Percentiles rank a stretch among this genome's conserved stretches.
These are phyloP conservation scores for Zostera marina DNA, from an alignment of 116 monocot genomes.

Conservation along the genomic window DNA sequence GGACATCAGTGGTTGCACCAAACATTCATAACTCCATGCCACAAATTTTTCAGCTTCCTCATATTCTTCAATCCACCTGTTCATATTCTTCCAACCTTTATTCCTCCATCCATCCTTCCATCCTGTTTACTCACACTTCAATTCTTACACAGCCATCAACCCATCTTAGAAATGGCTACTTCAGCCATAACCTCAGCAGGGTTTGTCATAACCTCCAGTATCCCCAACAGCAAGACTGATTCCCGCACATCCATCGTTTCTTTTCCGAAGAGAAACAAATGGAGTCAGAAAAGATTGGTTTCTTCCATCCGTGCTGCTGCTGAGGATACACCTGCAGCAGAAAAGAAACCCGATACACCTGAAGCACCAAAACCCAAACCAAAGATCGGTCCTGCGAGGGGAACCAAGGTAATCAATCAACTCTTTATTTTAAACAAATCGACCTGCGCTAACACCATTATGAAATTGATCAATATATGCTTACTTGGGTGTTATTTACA, in stretches of 20 bases:
- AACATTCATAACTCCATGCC: neutral
- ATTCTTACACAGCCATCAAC: neutral
- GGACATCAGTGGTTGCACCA: neutral
- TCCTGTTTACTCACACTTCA: neutral
- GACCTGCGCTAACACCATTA: too few relatives aligned
- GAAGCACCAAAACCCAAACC: conserved; percentile 20
- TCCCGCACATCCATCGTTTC: conserved; percentile 1
- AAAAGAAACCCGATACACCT: conserved; percentile 1
- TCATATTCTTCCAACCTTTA: neutral
- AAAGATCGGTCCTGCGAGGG: conserved; percentile 68
- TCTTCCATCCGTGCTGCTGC: conserved; percentile 17
- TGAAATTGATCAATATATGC: neutral
- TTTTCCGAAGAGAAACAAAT: neutral
- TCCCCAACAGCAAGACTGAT: neutral
- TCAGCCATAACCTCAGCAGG: conserved; percentile 48
- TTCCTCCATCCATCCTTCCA: neutral
- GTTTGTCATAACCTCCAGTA: conserved; percentile 29
- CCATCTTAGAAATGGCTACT: conserved; percentile 1
- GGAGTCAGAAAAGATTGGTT: conserved; percentile 14
- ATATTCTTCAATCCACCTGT: neutral
- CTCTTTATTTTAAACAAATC: neutral
- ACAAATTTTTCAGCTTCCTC: neutral
- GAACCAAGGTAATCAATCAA: conserved; percentile 39
- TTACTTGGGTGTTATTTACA: conserved; percentile 7
- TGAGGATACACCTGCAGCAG: conserved; percentile 16